Conservation (phyloP, 1,284 basidiomycete species). For the Testicularia cyperi region DNA sequence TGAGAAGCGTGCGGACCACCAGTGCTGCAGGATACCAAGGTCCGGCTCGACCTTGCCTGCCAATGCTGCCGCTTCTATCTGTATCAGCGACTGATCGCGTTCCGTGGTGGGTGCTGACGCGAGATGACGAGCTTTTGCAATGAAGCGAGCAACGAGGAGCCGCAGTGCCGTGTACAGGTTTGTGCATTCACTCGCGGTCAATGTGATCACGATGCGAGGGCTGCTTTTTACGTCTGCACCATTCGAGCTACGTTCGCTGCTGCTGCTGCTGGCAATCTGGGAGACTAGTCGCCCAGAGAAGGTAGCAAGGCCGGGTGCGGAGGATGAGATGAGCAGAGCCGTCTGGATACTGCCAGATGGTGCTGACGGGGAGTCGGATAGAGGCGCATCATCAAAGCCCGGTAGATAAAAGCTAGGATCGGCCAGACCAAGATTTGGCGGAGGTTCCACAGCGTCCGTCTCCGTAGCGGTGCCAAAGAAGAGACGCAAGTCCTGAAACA, state of each 20-base stretch:
- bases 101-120: background rate
- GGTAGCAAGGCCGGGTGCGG: slow-evolving; percentile 23
- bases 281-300: slow-evolving; percentile 28
- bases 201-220: slow-evolving; percentile 24
- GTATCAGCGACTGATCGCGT: background rate
- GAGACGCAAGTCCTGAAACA: slow-evolving; percentile 16
- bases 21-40: slow-evolving; percentile 13
- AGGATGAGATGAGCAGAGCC: slow-evolving; percentile 30
- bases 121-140: slow-evolving; percentile 15
- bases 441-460: no score
- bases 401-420: slow-evolving; percentile 22
- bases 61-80: slow-evolving; percentile 20
- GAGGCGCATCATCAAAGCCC: no score
- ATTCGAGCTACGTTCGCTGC: no score
- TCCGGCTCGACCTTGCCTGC: slow-evolving; percentile 29
- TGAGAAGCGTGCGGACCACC: slow-evolving; percentile 21
- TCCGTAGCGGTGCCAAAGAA: slow-evolving; percentile 15
- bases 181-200: slow-evolving; percentile 28
- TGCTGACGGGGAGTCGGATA: no score
- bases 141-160: slow-evolving; percentile 34
- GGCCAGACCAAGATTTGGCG: no score
- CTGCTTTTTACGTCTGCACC: no score
- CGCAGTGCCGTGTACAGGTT: slow-evolving; percentile 29
- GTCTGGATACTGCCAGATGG: slow-evolving; percentile 36
- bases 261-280: slow-evolving; percentile 13